Conservation (phyloP, 495 filamentous ascomycete species). For the Talaromyces wortmannii region DNA sequence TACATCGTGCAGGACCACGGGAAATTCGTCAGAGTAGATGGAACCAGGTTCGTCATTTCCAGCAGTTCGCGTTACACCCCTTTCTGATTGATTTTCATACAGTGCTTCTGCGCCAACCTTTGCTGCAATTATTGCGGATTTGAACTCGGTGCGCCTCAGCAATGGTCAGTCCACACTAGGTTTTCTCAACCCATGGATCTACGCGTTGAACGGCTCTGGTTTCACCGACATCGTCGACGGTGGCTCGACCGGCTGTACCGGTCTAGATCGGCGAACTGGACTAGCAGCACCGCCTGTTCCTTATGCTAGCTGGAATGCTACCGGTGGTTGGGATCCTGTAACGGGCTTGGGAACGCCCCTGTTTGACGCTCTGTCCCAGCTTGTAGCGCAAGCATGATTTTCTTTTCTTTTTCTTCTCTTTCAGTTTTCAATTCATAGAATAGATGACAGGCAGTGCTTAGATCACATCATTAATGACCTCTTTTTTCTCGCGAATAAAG, state of each 20-base stretch:
- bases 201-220: constrained; percentile 33
- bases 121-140: constrained; percentile 44
- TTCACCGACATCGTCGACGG: constrained; percentile 54
- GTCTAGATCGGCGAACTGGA: constrained; percentile 14
- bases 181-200: constrained; percentile 63
- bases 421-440: neutral
- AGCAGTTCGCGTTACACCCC: neutral
- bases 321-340: constrained; percentile 40
- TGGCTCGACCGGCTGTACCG: constrained; percentile 45
- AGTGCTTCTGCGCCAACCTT: constrained; percentile 42
- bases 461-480: too few species aligned
- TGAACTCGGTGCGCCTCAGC: constrained; percentile 51
- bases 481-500: too few species aligned
- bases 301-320: constrained; percentile 56
- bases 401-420: neutral
- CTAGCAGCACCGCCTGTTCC: constrained; percentile 26
- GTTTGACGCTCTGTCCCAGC: constrained; percentile 16
- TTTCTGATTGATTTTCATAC: neutral
- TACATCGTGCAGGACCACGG: constrained; percentile 31
- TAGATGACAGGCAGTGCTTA: neutral
- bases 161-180: constrained; percentile 43
- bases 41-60: constrained; percentile 31
- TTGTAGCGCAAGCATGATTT: constrained; percentile 7
- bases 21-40: constrained; percentile 20
- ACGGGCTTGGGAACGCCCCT: constrained; percentile 27